Conservation (phyloP, 139 green algal species). For the Chlorella vulgaris region DNA sequence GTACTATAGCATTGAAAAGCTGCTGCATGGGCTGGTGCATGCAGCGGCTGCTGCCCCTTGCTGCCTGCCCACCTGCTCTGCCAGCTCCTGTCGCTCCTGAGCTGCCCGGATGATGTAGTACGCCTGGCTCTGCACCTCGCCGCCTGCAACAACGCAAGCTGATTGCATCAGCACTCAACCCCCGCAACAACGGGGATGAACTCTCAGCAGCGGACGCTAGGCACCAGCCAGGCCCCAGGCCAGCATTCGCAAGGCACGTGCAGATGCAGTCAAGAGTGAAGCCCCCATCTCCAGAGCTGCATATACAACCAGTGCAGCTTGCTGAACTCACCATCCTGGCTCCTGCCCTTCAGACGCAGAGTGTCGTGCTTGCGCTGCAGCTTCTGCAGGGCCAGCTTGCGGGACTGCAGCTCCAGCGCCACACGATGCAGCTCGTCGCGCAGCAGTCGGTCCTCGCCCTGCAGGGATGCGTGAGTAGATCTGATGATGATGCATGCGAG, state of each 20-base stretch:
- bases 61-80: conserved; percentile 39
- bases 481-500: neutral
- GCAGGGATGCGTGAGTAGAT: neutral
- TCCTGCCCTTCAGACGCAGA: conserved; percentile 27
- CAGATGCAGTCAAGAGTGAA: no score
- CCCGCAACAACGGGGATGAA: neutral
- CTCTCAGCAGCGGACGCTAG: neutral
- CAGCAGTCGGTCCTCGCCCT: conserved; percentile 77
- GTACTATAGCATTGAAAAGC: no score
- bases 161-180: neutral
- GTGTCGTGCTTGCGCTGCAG: conserved; percentile 78
- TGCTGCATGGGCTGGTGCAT: no score
- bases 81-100: conserved; percentile 84
- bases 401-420: conserved; percentile 80
- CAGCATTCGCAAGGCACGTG: neutral
- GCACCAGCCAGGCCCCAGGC: neutral
- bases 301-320: no score
- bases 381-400: conserved; percentile 61
- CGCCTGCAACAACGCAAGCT: conserved; percentile 27
- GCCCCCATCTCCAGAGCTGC: neutral
- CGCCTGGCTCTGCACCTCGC: conserved; percentile 69
- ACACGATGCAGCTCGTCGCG: conserved; percentile 81
- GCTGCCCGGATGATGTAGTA: conserved; percentile 94
- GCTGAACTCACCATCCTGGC: conserved; percentile 20
- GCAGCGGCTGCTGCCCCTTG: neutral